Base-by-base conservation (phyloP, 331 rosid genomes). In the Pyrus hybrid region DNA sequence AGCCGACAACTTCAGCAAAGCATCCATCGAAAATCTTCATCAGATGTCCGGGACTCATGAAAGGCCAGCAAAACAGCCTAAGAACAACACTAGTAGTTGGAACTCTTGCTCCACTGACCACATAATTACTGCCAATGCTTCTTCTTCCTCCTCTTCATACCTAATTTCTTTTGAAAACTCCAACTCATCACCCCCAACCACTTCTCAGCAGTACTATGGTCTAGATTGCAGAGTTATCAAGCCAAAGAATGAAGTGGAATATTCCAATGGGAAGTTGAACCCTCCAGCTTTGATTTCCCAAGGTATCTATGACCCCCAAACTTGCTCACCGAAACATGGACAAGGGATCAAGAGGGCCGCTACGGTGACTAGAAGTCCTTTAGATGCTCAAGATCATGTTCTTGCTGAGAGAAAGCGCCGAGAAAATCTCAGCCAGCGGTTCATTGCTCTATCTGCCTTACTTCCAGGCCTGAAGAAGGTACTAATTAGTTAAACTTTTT, bases 391-490 rank as follows among this genome's bases (percentile, higher is more conserved):
- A 65, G 96, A 93, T 63, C 98, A 91, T 21, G 98, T 93, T 3
- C 17, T 90, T 28, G 97, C 97, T 1, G 97, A 93, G 72, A 84
- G 98, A 75, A 93, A 88, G 79, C 84, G 98, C 37, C 76, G 98
- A 57, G 97, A 91, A 72, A 93, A 93, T 66, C 96, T 93, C 77
- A 87, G 85, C 69, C 90, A 86, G 77, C 75, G 79, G 33, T 91
- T 91, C 83, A 80, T 91, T 6, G 89, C 96, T 61, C 94, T 93
- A 70, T 91, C 98, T 0, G 93, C 98, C 67, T 75, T 93, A 58
- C 80, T 93, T 58, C 98, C 97, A 8, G 96, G 96, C 72, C 89
- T 93, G 37, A 91, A 86, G 64, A 91, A 90, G 96, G 97, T 91
- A 71, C 26, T 63, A 3, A 62, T 25, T 33, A 20, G 23, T 76